These are phyloP conservation scores for Aquilaria sinensis DNA, from an alignment of 345 rosid species.

Conservation along the genomic window DNA sequence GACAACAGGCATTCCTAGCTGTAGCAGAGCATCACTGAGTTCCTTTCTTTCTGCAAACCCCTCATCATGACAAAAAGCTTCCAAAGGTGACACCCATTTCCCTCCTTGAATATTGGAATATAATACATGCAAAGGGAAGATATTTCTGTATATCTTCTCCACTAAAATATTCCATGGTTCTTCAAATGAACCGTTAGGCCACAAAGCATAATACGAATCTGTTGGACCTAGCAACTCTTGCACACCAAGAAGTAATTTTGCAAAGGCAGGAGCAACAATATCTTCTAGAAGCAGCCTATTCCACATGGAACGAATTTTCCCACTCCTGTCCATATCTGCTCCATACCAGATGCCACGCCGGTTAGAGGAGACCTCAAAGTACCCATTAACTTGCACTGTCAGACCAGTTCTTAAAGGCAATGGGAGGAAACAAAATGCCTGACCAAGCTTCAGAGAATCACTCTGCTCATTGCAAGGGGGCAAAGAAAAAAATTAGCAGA, in stretches of 20 bases:
- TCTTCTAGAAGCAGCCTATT: slow-evolving; percentile 93
- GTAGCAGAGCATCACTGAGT: slow-evolving; percentile 68
- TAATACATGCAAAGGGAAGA: slow-evolving; percentile 53
- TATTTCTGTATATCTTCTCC: slow-evolving; percentile 63
- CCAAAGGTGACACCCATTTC: slow-evolving; percentile 73
- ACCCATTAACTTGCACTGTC: slow-evolving; percentile 81
- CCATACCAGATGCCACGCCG: slow-evolving; percentile 99
- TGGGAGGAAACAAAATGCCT: slow-evolving; percentile 94
- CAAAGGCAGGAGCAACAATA: slow-evolving; percentile 71
- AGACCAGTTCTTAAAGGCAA: slow-evolving; percentile 90
- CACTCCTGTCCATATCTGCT: slow-evolving; percentile 96
- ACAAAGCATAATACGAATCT: slow-evolving; percentile 60
- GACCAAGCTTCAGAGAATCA: slow-evolving; percentile 64
- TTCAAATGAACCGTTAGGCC: slow-evolving; percentile 85
- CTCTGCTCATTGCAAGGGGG: slow-evolving; percentile 27
- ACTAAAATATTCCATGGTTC: slow-evolving; percentile 93
- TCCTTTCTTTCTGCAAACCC: slow-evolving; percentile 62
- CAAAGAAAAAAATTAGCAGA: no score
- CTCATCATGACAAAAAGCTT: slow-evolving; percentile 82
- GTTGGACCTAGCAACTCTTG: slow-evolving; percentile 56
- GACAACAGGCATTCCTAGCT: slow-evolving; percentile 81
- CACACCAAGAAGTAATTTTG: slow-evolving; percentile 58
- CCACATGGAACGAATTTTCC: slow-evolving; percentile 91
- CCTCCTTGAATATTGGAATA: slow-evolving; percentile 70
- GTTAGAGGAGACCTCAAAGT: slow-evolving; percentile 93